Percentiles rank a stretch among this genome's conserved stretches.
These are phyloP conservation scores for Zelonia costaricensis DNA, from an alignment of 208 protist genomes.

Conservation along the genomic window DNA sequence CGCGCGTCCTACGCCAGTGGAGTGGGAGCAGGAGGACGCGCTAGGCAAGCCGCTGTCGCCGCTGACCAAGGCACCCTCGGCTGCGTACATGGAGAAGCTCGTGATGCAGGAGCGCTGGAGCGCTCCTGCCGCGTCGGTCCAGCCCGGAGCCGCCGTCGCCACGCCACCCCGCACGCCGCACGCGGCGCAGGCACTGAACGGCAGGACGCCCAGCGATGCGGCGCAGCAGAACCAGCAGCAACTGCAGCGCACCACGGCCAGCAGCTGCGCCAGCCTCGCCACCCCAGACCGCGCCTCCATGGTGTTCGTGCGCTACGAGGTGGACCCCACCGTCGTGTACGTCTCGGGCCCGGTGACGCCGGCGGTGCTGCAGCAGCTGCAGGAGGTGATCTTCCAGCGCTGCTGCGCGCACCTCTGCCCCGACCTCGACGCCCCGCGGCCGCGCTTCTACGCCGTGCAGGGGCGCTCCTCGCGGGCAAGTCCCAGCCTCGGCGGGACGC, in stretches of 20 bases:
- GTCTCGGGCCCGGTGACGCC: slow-evolving; percentile 42
- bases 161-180: not conserved
- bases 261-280: slow-evolving; percentile 6
- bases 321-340: slow-evolving; percentile 52
- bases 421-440: slow-evolving; percentile 21
- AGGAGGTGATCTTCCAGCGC: slow-evolving; percentile 43
- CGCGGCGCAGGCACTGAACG: no score
- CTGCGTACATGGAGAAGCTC: not conserved
- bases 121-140: not conserved
- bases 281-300: slow-evolving; percentile 7
- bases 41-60: not conserved
- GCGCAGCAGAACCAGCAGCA: no score
- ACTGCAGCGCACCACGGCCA: slow-evolving; percentile 3
- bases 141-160: not conserved
- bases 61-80: not conserved
- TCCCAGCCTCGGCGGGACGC: not conserved
- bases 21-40: not conserved
- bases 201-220: no score
- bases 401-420: slow-evolving; percentile 35
- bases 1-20: not conserved
- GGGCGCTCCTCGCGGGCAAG: no score
- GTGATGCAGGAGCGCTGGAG: not conserved
- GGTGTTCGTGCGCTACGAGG: slow-evolving; percentile 63
- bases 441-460: slow-evolving; percentile 14
- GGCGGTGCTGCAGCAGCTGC: slow-evolving; percentile 43